Base-by-base conservation (phyloP, 306 rosid species). In the Quercus mongolica region DNA sequence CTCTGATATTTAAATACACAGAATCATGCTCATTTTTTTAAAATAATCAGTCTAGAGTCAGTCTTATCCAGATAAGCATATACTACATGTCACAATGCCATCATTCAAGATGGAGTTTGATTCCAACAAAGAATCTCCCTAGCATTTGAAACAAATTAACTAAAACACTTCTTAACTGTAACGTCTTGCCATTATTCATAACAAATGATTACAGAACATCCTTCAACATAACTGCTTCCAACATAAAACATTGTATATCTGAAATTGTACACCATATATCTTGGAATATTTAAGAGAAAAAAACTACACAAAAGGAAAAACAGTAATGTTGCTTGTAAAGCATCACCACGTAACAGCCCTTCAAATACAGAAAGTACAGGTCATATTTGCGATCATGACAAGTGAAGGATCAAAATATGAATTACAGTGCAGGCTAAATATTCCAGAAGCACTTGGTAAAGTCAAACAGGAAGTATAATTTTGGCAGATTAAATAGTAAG, bases 401-500 rank as follows among this genome's bases (percentile, higher is more conserved):
- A 26, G n/a, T 23, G 23, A 21, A 58, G 64, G 17, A 10, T 58
- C 11, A 26, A 58, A 19, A 6, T 8, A 72, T 62, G 52, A 4
- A 15, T 51, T 28, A 26, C 17, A 51, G 23, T 63, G 55, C 44
- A 51, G 54, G 57, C 6, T n/a, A 62, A 30, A 41, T 41, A 41
- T 63, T 64, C 52, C 56, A 52, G n/a, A 56, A 73, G 58, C 56
- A 79, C 25, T 41, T 72, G 5, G 21, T 6, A 31, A 63, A 44
- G 83, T 12, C 28, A 28, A 59, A 58, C 65, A 46, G 75, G 28
- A n/a, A 17, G 18, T 41, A 13, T 1, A 49, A 58, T 71, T 68
- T 57, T 56, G 46, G 69, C 30, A 77, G 57, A 62, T 41, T 76
- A 57, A 63, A 13, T 28, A 84, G 46, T 25, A 73, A 28, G 62